phyloP scores from a whole-genome alignment of 768 basidiomycete genomes.

The Trametes coccinea region DNA sequence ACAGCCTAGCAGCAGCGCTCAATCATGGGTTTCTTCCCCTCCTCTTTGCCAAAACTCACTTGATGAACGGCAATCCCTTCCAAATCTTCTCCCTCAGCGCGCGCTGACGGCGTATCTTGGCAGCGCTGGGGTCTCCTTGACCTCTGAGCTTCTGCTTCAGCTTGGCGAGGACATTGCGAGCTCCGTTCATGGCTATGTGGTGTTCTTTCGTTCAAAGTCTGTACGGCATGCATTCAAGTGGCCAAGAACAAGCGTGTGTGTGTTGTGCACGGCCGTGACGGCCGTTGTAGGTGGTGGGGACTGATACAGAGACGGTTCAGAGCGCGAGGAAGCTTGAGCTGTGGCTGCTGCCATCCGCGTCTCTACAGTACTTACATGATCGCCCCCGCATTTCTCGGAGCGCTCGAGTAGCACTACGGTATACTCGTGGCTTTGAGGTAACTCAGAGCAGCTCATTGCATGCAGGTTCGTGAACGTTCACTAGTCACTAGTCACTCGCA shows the following conservation, averaged over 20 bases:
- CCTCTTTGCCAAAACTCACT: constrained; percentile 6
- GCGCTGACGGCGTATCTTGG: constrained; percentile 49
- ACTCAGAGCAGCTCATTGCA: too few species aligned
- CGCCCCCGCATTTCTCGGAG: constrained; percentile 1
- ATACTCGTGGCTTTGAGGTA: too few species aligned
- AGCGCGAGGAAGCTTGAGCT: too few species aligned
- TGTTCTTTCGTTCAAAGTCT: too few species aligned
- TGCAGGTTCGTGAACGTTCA: too few species aligned
- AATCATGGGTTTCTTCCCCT: neutral
- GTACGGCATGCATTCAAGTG: neutral
- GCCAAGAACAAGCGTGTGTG: too few species aligned
- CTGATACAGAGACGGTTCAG: too few species aligned
- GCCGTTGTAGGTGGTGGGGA: too few species aligned
- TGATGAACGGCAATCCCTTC: constrained; percentile 34
- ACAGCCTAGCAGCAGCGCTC: constrained; percentile 40
- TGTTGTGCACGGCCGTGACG: too few species aligned
- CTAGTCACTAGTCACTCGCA: neutral
- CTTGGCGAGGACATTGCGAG: neutral
- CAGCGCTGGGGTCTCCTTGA: constrained; percentile 28
- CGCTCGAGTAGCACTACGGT: neutral
- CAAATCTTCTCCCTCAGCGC: constrained; percentile 37
- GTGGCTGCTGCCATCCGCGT: too few species aligned
- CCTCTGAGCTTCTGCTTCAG: constrained; percentile 12
- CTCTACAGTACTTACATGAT: neutral
- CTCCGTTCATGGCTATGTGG: neutral